Base-by-base conservation (phyloP, 768 basidiomycete species). In the Lactarius quietus region DNA sequence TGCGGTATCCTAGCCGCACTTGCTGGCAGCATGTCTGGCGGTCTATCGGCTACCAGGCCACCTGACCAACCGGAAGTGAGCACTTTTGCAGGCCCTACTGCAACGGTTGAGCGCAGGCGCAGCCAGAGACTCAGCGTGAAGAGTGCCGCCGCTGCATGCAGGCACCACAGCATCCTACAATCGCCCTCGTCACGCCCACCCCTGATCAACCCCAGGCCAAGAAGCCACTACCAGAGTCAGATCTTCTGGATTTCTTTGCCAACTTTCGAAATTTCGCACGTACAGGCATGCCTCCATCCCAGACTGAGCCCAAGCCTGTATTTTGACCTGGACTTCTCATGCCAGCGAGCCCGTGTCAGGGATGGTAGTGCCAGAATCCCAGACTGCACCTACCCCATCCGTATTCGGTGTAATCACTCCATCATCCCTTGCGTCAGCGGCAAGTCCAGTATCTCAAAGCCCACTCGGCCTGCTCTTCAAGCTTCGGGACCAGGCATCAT, bases 1-100 rank as follows among this genome's bases (percentile, higher is more conserved):
- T 89, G 91, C 12, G 89, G 88, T 56, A 94, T 96, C 88, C 84
- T 97, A 55, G 93, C 95, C n/a, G 90, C 94, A 18, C 81, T 95
- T 62, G 87, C 91, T 3, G 80, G 84, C 1, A 76, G 80, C 45
- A 71, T 82, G 3, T 79, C 77, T 43, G 71, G 74, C 33, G 74
- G 74, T 51, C 73, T 67, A 9, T 48, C 69, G 1, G 56, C 66
- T 31, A 45, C 56, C n/a, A 65, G 66, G 18, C 53, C 68, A 23
- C 35, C 66, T 33, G 70, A 71, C n/a, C 36, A 61, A 9, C 65
- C 68, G 38, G 66, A 70, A 36, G 68, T 66, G 18, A 68, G 68
- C 48, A 66, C 57, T 10, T 67, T 65, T n/a, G 68, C 68, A 2
- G 68, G 55, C 26, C 55, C 68, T 17, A 65, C 67, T 3, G 59